A percentile compares a stretch with the other conserved stretches of the same genome.
These are phyloP conservation scores for Sugiyamaella boreocaroliniensis DNA, from an alignment of 805 yeast genomes.

Conservation along the genomic window DNA sequence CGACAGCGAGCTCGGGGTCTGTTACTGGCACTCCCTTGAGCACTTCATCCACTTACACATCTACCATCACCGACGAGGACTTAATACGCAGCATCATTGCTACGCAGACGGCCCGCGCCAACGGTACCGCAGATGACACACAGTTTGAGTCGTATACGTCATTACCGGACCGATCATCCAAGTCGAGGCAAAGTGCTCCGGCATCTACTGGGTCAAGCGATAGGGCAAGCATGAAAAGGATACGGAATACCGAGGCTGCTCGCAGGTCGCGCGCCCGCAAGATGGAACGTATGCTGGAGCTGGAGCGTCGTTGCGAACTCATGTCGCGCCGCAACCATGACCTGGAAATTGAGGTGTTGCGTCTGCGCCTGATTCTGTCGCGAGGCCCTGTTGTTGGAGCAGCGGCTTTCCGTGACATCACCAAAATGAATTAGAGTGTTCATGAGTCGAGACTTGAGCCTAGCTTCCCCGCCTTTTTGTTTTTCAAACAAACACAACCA, in stretches of 20 bases:
- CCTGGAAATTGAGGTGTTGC: conserved; percentile 18
- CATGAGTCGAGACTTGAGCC: background rate
- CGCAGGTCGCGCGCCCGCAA: conserved; percentile 90
- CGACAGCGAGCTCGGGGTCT: too few species aligned
- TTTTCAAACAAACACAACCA: background rate
- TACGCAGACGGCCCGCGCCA: background rate
- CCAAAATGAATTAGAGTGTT: background rate
- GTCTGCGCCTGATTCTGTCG: conserved; percentile 13
- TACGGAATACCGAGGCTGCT: conserved; percentile 82
- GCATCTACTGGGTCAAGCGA: background rate
- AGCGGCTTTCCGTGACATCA: background rate
- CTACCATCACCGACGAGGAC: background rate
- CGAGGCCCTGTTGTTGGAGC: conserved; percentile 2
- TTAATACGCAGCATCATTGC: background rate
- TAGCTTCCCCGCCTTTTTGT: too few species aligned
- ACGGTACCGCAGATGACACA: background rate
- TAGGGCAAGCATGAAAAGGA: conserved; percentile 70
- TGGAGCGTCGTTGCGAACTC: conserved; percentile 72
- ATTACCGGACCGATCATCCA: background rate
- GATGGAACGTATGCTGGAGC: conserved; percentile 81
- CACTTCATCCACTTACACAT: background rate
- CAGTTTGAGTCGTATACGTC: background rate
- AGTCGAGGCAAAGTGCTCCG: conserved; percentile 4
- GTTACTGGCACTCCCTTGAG: background rate
- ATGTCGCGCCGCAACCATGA: conserved; percentile 35